Evolutionary conservation across 2,329 filamentous ascomycete genomes (phyloP), one percentile per base, ranked within the genome.

Genomic region (Verticillium nonalfalfae): DNA sequence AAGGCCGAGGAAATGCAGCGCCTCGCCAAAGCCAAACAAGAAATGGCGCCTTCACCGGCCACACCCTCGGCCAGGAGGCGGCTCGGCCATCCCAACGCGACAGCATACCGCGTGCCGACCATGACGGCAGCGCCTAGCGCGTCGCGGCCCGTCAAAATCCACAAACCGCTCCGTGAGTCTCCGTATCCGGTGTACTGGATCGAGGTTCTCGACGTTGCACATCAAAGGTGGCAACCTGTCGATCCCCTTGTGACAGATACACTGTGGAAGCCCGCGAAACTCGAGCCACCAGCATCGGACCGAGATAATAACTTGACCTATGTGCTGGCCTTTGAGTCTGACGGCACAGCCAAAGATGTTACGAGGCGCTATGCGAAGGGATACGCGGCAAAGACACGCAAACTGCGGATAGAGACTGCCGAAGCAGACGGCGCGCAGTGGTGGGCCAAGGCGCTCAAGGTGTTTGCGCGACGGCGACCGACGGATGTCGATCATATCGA

Each of bases 181-280:
- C 74, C 85, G 0, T 91, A 89, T 68, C 95, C 95, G 0, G 82
- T 98, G 3, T 98, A 93, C 71, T 99, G 95, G 95, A 89, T 97
- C 0, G 95, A 99, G 75, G 88, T 91, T 3, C 90, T 97, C 66
- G 93, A 97, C 65, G 80, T 87, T 59, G 90, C 90, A 0, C 86
- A 92, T 65, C 91, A 97, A 71, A 96, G 92, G 78, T 99, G 95
- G 95, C 85, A 97, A 60, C 84, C 92, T 0, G 85, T 95, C 40
- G 95, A 99, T 71, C 87, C 93, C 0, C 75, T 97, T 0, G 92
- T 95, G 1, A 96, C 93, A 0, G 82, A 85, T 60, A 90, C 66
- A 0, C 86, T 96, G 60, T 91, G 88, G 71, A 93, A 90, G 63
- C 85, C 91, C 0, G 83, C 81, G 35, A 87, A 84, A 56, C 79